A percentile compares a stretch with the other conserved stretches of the same genome.
phyloP scores from a whole-genome alignment of 768 basidiomycete species.

The Termitomyces sp. region DNA sequence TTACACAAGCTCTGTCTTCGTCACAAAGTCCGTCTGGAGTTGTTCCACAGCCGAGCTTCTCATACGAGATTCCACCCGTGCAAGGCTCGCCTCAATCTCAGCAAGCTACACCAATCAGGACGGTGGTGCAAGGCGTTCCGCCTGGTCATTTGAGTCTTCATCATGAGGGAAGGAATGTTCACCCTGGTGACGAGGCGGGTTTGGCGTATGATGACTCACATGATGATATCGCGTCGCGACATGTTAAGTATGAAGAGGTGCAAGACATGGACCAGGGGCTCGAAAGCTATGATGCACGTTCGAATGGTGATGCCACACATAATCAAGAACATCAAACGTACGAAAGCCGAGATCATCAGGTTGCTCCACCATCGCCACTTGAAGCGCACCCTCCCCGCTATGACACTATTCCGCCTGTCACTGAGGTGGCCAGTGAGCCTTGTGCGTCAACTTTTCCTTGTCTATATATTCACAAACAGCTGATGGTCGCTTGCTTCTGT shows the following conservation, averaged over 20 bases:
- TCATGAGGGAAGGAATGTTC: conserved; percentile 10
- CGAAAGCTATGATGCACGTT: conserved; percentile 16
- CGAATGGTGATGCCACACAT: neutral
- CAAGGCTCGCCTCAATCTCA: conserved; percentile 25
- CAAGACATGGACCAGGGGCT: conserved; percentile 33
- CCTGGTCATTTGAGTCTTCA: conserved; percentile 15
- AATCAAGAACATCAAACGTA: conserved; percentile 3
- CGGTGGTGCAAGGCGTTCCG: neutral
- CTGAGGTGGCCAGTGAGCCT: neutral
- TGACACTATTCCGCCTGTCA: conserved; percentile 2
- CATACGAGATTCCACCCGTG: conserved; percentile 5
- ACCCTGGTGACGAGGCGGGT: conserved; percentile 26
- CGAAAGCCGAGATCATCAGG: neutral
- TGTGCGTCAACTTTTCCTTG: neutral
- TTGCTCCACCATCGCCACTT: neutral
- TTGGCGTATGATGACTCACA: conserved; percentile 29
- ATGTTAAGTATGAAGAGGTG: conserved; percentile 39
- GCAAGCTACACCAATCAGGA: conserved; percentile 34
- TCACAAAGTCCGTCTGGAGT: conserved; percentile 10
- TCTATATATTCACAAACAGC: neutral
- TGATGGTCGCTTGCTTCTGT: neutral
- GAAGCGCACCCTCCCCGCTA: conserved; percentile 13
- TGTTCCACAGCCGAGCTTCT: neutral
- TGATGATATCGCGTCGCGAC: conserved; percentile 16
- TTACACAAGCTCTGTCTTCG: conserved; percentile 25